Base-by-base conservation (phyloP, 2,329 filamentous ascomycete genomes). In the Pyrenochaeta sp. region DNA sequence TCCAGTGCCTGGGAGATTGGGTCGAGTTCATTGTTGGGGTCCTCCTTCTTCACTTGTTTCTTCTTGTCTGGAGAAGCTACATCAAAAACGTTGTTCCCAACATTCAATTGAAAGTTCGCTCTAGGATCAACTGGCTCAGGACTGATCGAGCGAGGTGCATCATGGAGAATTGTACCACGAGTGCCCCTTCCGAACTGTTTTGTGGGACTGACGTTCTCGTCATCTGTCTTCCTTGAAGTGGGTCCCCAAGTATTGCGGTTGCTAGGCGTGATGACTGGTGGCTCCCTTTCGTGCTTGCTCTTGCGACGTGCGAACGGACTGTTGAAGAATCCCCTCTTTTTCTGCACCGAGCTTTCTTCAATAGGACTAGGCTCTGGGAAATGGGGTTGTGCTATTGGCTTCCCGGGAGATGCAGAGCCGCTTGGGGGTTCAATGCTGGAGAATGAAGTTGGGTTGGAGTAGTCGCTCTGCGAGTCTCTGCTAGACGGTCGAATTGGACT, bases 1-100 rank as follows among this genome's bases (percentile, higher is more conserved):
- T 93, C 94, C 6, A 99, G 79, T 17, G 94, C 95, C 59, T 89
- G 82, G 3, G 93, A 94, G 64, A 99, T 96, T 0, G 94, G 94
- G 62, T 99, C 94, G 11, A 81, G 72, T 17, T 90, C 87, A 19
- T 89, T 86, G 22, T 79, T 73, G 6, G 55, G 35, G 67, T 77
- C 56, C 7, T 68, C 59, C 34, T 58, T 59, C 17, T 77, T 29
- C 71, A 78, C 30, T 51, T 64, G 36, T 79, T 80, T 53, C 79
- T 81, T 69, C 27, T 69, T 69, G 47, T 93, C 89, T 0, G 90
- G 87, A 7, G 88, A 88, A 9, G 89, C 88, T 7, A 99, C 93
- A 43, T 96, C 86, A 62, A 99, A 96, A 8, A 99, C 90, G 61
- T 99, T 99, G 61, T 95, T 90, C 6, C 94, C 94, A 41, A 99